Conservation (phyloP, 129 eudicot species). For the Chrysanthemum makinoi region DNA sequence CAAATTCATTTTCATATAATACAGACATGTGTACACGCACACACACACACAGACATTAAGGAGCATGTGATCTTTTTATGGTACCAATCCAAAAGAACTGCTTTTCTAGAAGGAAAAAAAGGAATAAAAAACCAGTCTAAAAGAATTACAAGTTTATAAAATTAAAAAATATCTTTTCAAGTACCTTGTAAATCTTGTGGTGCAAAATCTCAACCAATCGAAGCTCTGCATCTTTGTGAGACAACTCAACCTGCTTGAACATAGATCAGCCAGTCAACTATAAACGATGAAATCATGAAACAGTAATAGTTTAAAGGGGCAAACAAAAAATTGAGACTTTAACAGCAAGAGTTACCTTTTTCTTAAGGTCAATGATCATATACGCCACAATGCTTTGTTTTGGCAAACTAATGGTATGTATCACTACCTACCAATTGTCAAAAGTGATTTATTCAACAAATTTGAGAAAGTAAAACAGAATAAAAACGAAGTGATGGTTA, state of each 20-base stretch:
- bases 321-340: no score
- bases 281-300: neutral
- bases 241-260: slow-evolving; percentile 63
- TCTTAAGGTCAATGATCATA: slow-evolving; percentile 66
- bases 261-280: slow-evolving; percentile 7
- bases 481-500: neutral
- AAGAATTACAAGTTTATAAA: no score
- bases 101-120: no score
- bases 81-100: no score
- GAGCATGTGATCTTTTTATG: no score
- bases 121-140: no score
- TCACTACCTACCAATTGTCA: slow-evolving; percentile 46
- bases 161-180: no score
- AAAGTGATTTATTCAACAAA: neutral
- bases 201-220: slow-evolving; percentile 73
- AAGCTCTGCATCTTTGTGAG: slow-evolving; percentile 74
- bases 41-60: no score
- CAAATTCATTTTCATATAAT: no score
- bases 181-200: slow-evolving; percentile 43
- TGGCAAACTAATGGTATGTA: slow-evolving; percentile 70
- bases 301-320: no score
- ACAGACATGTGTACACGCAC: no score
- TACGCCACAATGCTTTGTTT: slow-evolving; percentile 82
- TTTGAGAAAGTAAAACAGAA: neutral
- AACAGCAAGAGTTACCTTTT: slow-evolving; percentile 13